Base-by-base conservation (phyloP, 2,329 filamentous ascomycete species). In the Fusarium nisikadoi region DNA sequence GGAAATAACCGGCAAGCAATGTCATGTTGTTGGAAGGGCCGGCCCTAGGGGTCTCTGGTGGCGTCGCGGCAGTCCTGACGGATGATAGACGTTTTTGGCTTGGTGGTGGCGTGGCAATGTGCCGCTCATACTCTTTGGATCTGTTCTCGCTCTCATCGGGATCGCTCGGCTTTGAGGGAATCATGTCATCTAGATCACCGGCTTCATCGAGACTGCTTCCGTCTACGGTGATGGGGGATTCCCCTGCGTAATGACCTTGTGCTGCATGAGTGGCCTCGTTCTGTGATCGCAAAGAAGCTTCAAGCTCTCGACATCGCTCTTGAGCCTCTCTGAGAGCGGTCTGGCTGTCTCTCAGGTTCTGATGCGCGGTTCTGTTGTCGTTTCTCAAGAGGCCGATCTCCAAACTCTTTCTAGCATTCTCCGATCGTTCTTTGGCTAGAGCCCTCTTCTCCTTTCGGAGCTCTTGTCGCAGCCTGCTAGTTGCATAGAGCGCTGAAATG, bases 211-310 rank as follows among this genome's bases (percentile, higher is more conserved):
- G 20, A 5, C 3, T 20, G 23, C 12, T 29, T 14, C 9, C 20
- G 8, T 43, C 14, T 6, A 12, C 1, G 2, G 19, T 29, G 12
- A n/a, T 6, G 6, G 23, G 31, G 0, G 20, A 19, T 16, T 11
- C 16, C 27, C 1, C n/a, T 6, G 19, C 1, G 20, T 35, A 8
- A 9, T 3, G 14, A 8, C n/a, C 25, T 25, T 17, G 55, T 0
- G 9, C 20, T 39, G 12, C 5, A 1, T 13, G 7, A 43, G 8
- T 11, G 6, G 1, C 6, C 10, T 19, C 27, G 0, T 14, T 12
- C 19, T 45, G 23, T 4, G 17, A n/a, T 6, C 8, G 35, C 6
- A 23, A 13, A 33, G n/a, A n/a, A 27, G 23, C 11, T 1, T 54
- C 31, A 7, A 55, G 55, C 5, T 36, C 17, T 0, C 10, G 19